These are phyloP conservation scores for Trichoderma pleuroti DNA, from an alignment of 2,329 filamentous ascomycete species.

Conservation along the genomic window DNA sequence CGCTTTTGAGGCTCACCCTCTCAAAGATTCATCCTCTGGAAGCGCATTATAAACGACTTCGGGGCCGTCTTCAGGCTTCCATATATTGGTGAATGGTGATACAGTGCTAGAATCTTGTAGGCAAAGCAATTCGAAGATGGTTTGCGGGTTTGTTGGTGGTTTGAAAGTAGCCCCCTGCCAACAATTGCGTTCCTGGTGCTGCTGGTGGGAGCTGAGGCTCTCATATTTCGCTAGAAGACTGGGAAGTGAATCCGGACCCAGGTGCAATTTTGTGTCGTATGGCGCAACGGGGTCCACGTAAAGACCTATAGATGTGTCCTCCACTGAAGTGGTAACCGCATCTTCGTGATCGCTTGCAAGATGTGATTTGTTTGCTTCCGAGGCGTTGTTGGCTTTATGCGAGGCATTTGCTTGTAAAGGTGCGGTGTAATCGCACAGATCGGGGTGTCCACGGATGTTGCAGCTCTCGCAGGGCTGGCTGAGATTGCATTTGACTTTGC, in stretches of 20 bases:
- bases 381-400: neutral
- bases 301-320: neutral
- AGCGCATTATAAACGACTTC: neutral
- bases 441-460: neutral
- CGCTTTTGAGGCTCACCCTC: neutral
- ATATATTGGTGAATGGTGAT: neutral
- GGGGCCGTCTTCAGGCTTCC: neutral
- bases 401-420: neutral
- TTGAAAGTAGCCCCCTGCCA: neutral
- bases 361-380: neutral
- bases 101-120: neutral
- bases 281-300: neutral
- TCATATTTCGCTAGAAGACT: neutral
- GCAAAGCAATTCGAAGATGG: neutral
- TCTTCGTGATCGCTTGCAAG: neutral
- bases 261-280: neutral
- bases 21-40: neutral
- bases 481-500: conserved; percentile 5
- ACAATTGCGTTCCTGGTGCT: neutral
- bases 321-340: neutral
- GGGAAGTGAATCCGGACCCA: neutral
- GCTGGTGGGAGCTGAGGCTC: neutral
- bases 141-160: neutral
- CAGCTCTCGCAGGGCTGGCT: neutral
- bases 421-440: neutral